These are phyloP conservation scores for Colletotrichum neosansevieriae DNA, from an alignment of 2,329 filamentous ascomycete genomes.

Conservation along the genomic window DNA sequence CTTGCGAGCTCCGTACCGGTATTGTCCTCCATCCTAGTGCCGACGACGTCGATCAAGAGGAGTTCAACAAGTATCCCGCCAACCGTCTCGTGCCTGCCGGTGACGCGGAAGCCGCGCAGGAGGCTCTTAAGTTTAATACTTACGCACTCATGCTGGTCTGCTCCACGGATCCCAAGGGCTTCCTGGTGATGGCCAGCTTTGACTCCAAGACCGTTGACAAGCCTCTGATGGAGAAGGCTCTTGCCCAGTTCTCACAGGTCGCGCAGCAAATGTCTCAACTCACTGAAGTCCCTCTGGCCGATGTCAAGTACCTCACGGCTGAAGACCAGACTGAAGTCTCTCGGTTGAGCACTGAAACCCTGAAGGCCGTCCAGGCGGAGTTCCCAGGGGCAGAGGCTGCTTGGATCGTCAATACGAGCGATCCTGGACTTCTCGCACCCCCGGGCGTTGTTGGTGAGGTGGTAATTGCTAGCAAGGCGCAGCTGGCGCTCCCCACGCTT, in stretches of 20 bases:
- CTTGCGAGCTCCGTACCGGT: slow-evolving; percentile 67
- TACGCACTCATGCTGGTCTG: slow-evolving; percentile 76
- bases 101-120: slow-evolving; percentile 68
- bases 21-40: slow-evolving; percentile 65
- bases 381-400: slow-evolving; percentile 47
- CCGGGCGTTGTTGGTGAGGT: slow-evolving; percentile 59
- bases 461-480: slow-evolving; percentile 50
- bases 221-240: slow-evolving; percentile 63
- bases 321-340: slow-evolving; percentile 51
- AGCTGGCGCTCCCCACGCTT: slow-evolving; percentile 45
- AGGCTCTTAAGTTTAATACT: slow-evolving; percentile 69
- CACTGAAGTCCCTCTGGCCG: slow-evolving; percentile 47
- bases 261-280: slow-evolving; percentile 61
- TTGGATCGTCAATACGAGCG: slow-evolving; percentile 56
- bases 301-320: slow-evolving; percentile 50
- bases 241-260: slow-evolving; percentile 65
- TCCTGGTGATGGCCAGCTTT: slow-evolving; percentile 73
- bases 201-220: slow-evolving; percentile 70
- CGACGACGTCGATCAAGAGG: slow-evolving; percentile 47
- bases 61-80: slow-evolving; percentile 53
- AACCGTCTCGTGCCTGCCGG: slow-evolving; percentile 66
- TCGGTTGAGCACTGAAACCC: slow-evolving; percentile 44
- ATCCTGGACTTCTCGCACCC: slow-evolving; percentile 52
- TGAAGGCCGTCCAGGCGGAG: slow-evolving; percentile 43
- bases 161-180: slow-evolving; percentile 66